These are phyloP conservation scores for Brachypodium distachyon DNA, from an alignment of 202 grass and related monocot species.

Conservation along the genomic window DNA sequence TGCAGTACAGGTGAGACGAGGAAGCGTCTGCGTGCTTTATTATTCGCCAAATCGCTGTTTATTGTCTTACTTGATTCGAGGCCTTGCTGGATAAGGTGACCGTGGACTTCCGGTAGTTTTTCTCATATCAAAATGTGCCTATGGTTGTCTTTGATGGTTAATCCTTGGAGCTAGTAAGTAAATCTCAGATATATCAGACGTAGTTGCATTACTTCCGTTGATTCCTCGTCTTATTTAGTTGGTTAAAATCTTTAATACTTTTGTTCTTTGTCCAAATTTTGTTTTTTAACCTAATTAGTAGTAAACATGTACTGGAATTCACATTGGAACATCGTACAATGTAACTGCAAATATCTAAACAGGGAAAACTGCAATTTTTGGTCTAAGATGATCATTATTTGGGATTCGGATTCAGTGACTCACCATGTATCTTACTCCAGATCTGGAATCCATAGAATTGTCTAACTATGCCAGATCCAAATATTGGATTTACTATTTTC, in stretches of 20 bases:
- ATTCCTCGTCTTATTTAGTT: neutral
- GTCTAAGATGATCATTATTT: too few species aligned
- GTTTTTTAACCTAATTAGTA: neutral
- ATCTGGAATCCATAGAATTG: too few species aligned
- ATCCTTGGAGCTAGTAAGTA: neutral
- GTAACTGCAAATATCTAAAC: neutral
- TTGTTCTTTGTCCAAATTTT: neutral
- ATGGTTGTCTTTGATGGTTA: neutral
- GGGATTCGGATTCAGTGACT: too few species aligned
- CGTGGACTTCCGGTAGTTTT: neutral
- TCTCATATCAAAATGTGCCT: neutral
- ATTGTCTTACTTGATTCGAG: neutral
- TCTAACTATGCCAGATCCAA: too few species aligned
- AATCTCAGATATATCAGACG: neutral
- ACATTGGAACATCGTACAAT: neutral
- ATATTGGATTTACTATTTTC: too few species aligned
- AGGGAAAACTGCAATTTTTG: neutral
- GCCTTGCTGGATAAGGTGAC: neutral
- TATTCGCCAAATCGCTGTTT: neutral
- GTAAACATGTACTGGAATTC: neutral
- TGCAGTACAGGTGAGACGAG: constrained; percentile 26
- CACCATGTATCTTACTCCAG: too few species aligned
- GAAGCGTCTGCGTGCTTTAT: neutral
- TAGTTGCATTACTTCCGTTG: neutral
- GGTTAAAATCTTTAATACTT: neutral